Base-by-base conservation (phyloP, 345 rosid genomes). In the Triadica sebifera region DNA sequence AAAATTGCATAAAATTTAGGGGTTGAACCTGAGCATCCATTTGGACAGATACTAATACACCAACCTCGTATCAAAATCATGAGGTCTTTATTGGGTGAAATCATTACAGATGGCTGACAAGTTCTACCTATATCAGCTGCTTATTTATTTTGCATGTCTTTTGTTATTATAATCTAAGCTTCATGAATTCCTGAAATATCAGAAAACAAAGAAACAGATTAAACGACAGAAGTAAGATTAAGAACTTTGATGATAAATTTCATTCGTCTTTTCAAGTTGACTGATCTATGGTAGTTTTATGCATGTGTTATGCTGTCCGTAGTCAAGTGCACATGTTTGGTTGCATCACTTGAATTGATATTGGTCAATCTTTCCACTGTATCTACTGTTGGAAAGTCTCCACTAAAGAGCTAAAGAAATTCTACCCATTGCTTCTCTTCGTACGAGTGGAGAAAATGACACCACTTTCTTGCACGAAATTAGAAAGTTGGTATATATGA, bases 101-200 rank as follows among this genome's bases (percentile, higher is more conserved):
- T 51, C 71, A 67, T 60, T 66, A 55, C 63, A 72, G 58, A 68
- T 58, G n/a, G 38, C 67, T 71, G 57, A 37, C 61, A 34, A 70
- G 60, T 62, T 66, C 56, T 72, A 12, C 57, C 49, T 29, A 68
- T 39, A 52, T 50, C 74, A 63, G 79, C 74, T 72, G 24, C 57
- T 79, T 79, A 60, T 73, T 84, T 77, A 75, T 70, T 20, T 53
- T 64, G 45, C 77, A 52, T 0, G 12, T 73, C 67, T 77, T 73
- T 72, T 53, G 67, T 70, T 11, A 46, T 43, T 58, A 50, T 77
- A 60, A 39, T 19, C 20, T 51, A 47, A 67, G 77, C 77, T 62
- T 73, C 68, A 61, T 68, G 69, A 74, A 72, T 77, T 71, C 81
- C 88, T 83, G 86, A 67, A 83, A 62, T 12, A 55, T 45, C 62